Base-by-base conservation (phyloP, 2,329 filamentous ascomycete genomes). In the Gremmenia infestans region DNA sequence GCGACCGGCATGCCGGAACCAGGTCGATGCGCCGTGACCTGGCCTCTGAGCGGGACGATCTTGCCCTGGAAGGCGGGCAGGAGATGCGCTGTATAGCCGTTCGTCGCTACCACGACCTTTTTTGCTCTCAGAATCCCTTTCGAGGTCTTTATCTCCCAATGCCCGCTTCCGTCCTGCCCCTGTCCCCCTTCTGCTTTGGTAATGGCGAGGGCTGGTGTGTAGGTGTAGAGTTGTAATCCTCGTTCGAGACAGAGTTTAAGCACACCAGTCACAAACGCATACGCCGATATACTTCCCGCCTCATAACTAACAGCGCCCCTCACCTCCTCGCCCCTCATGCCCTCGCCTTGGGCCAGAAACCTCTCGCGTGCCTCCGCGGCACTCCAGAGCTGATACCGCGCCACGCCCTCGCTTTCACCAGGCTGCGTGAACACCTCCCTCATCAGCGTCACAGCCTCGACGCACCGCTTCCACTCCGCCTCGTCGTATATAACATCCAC, bases 71-170 rank as follows among this genome's bases (percentile, higher is more conserved):
- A 75, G 54, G 75, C 66, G 11, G 72, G 71, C 59, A 74, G 71
- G 3, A 81, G 63, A 5, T 68, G 70, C 1, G 74, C 75, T 6
- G 78, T 78, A 65, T 81, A 81, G 14, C 72, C 79, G 61, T 82
- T 82, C 14, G 79, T 81, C 9, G 79, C 79, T 36, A 81, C 66
- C 6, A 82, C 71, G 11, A 81, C 74, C 40, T 71, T 72, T 14
- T 65, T 65, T 0, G 77, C 74, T 7, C 28, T 57, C 8, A 82
- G 71, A 0, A 52, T 59, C 2, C 79, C 80, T 5, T 74, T 70
- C 1, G 67, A 53, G 1, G 78, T 82, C 36, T 70, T 52, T 1
- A 81, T 68, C 6, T 54, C 54, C 74, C 76, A 79, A 0, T 60
- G 19, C 25, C 45, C n/a, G n/a, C n/a, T n/a, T n/a, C n/a, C n/a